phyloP scores from a whole-genome alignment of 129 eudicot species.

The Calendula officinalis region DNA sequence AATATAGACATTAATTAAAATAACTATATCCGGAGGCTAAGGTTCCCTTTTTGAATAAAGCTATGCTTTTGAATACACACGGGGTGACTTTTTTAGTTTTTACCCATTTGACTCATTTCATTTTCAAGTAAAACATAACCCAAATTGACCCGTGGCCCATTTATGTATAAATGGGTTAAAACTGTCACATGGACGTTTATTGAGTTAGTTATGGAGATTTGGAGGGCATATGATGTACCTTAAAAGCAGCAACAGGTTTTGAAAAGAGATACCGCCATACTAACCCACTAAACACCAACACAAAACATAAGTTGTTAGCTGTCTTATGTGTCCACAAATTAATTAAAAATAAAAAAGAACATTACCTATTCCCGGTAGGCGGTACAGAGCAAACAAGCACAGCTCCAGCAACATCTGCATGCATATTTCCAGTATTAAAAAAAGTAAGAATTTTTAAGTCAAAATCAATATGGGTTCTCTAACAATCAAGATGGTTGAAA shows the following conservation, averaged over 20 bases:
- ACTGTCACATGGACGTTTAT: not conserved
- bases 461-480: not conserved
- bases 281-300: slow-evolving; percentile 58
- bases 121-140: too few relatives aligned
- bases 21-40: not conserved
- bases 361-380: slow-evolving; percentile 83
- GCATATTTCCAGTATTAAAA: slow-evolving; percentile 16
- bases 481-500: not conserved
- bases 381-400: slow-evolving; percentile 94
- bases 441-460: not conserved
- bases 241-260: slow-evolving; percentile 87
- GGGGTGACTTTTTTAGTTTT: too few relatives aligned
- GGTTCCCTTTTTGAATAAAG: not conserved
- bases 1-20: not conserved
- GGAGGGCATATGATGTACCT: slow-evolving; percentile 40
- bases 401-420: slow-evolving; percentile 65
- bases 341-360: slow-evolving; percentile 2
- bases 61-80: not conserved
- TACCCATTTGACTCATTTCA: not conserved
- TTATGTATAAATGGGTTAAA: not conserved
- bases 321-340: slow-evolving; percentile 4
- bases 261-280: slow-evolving; percentile 92
- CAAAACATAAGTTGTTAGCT: slow-evolving; percentile 24
- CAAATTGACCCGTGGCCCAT: too few relatives aligned
- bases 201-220: not conserved